Evolutionary conservation across 768 basidiomycete species (phyloP).

Genomic region (Serendipita vermifera): DNA sequence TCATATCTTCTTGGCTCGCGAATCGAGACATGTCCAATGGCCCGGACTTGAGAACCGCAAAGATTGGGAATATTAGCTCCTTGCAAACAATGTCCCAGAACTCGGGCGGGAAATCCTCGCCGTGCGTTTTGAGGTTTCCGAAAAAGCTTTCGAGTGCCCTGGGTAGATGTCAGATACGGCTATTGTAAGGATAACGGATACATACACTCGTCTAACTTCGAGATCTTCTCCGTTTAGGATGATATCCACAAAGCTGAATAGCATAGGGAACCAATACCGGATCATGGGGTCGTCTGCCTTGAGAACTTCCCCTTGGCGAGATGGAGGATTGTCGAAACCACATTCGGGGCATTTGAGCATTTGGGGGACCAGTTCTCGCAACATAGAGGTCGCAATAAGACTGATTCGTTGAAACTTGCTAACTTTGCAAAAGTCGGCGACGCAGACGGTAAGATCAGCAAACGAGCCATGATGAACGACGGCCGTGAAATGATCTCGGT

Average conservation of each 20-base stretch:
- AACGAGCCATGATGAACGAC: slow-evolving; percentile 91
- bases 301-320: slow-evolving; percentile 27
- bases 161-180: slow-evolving; percentile 13
- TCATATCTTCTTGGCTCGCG: slow-evolving; percentile 96
- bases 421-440: slow-evolving; percentile 98
- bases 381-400: slow-evolving; percentile 90
- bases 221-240: slow-evolving; percentile 99
- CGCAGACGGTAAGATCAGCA: slow-evolving; percentile 89
- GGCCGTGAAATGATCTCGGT: slow-evolving; percentile 78
- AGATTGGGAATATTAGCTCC: slow-evolving; percentile 95
- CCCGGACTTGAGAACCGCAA: slow-evolving; percentile 85
- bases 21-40: slow-evolving; percentile 79
- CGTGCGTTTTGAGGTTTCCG: slow-evolving; percentile 82
- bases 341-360: slow-evolving; percentile 80
- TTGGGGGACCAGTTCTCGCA: slow-evolving; percentile 80
- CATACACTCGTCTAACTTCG: slow-evolving; percentile 91
- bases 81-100: slow-evolving; percentile 99
- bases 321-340: slow-evolving; percentile 27
- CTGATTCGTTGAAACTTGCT: slow-evolving; percentile 99
- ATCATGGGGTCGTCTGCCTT: slow-evolving; percentile 60
- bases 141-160: slow-evolving; percentile 97
- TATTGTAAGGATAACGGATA: slow-evolving; percentile 14
- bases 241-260: slow-evolving; percentile 98
- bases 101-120: slow-evolving; percentile 67
- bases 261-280: slow-evolving; percentile 90